Percentiles rank a stretch among this genome's conserved stretches.
phyloP scores from a whole-genome alignment of 1,284 basidiomycete genomes.

The Moniliophthora roreri region DNA sequence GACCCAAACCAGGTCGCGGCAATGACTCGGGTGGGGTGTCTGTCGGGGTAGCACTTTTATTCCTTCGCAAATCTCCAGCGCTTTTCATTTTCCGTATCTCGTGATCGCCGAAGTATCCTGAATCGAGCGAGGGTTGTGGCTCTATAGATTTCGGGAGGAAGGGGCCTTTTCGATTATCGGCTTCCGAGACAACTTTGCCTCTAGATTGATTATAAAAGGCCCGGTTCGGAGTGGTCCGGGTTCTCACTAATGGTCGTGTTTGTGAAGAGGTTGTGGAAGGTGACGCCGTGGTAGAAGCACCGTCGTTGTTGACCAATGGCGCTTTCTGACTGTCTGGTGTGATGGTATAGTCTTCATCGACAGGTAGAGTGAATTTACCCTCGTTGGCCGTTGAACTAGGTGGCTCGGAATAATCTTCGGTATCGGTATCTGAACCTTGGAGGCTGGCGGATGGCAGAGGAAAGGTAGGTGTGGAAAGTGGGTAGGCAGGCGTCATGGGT shows the following conservation, averaged over 20 bases:
- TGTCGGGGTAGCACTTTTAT: conserved; percentile 28
- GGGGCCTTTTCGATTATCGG: conserved; percentile 19
- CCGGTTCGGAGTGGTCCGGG: conserved; percentile 70
- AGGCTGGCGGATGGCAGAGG: conserved; percentile 48
- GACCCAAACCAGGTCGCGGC: conserved; percentile 41
- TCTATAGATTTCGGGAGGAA: conserved; percentile 4
- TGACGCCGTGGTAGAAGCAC: conserved; percentile 41
- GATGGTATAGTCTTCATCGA: conserved; percentile 74
- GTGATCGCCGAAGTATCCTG: conserved; percentile 45
- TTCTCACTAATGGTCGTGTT: conserved; percentile 55
- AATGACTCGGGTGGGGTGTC: conserved; percentile 28
- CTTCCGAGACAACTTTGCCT: conserved; percentile 26
- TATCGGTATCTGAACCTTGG: conserved; percentile 32
- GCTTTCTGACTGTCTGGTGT: conserved; percentile 61
- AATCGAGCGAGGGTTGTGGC: conserved; percentile 29
- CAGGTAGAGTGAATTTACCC: conserved; percentile 28
- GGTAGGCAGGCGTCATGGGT: conserved; percentile 62
- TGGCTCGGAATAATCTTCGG: conserved; percentile 53
- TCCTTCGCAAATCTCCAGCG: conserved; percentile 73
- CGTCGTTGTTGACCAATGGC: conserved; percentile 48
- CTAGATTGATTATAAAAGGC: conserved; percentile 53
- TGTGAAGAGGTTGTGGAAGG: conserved; percentile 24
- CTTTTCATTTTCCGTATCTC: conserved; percentile 85
- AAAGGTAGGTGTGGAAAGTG: conserved; percentile 63
- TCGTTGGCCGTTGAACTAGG: conserved; percentile 35